These are phyloP conservation scores for Teunomyces tritomae DNA, from an alignment of 805 yeast genomes.

Conservation along the genomic window DNA sequence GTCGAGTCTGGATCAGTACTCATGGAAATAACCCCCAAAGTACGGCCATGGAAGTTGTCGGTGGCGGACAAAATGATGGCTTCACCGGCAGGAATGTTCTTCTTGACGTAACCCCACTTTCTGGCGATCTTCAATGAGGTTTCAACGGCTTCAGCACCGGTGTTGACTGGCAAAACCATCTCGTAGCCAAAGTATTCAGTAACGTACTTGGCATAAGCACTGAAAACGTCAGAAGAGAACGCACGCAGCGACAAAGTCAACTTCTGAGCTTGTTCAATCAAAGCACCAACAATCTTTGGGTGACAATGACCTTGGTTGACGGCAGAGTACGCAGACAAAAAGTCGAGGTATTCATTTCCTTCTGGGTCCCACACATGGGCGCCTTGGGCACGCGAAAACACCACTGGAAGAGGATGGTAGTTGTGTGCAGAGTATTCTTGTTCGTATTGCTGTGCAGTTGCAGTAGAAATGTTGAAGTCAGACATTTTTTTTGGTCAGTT, in stretches of 20 bases:
- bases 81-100: conserved; percentile 77
- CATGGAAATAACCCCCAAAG: conserved; percentile 92
- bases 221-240: conserved; percentile 85
- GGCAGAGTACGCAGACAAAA: conserved; percentile 92
- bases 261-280: conserved; percentile 79
- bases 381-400: conserved; percentile 80
- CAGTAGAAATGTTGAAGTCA: conserved; percentile 55
- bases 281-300: conserved; percentile 83
- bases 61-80: conserved; percentile 86
- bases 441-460: conserved; percentile 66
- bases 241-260: conserved; percentile 91
- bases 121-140: conserved; percentile 91
- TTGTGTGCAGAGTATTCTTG: conserved; percentile 88
- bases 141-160: conserved; percentile 99
- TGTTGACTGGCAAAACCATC: conserved; percentile 94
- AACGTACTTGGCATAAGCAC: conserved; percentile 79
- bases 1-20: conserved; percentile 95
- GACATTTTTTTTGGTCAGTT: conserved; percentile 10
- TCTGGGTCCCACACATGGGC: conserved; percentile 99
- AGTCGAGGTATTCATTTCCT: conserved; percentile 90
- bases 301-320: conserved; percentile 98
- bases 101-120: conserved; percentile 93
- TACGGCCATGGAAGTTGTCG: conserved; percentile 95
- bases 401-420: conserved; percentile 96
- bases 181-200: conserved; percentile 90